Evolutionary conservation across 768 basidiomycete species (phyloP).

Genomic region (Boletus rubescentipes): DNA sequence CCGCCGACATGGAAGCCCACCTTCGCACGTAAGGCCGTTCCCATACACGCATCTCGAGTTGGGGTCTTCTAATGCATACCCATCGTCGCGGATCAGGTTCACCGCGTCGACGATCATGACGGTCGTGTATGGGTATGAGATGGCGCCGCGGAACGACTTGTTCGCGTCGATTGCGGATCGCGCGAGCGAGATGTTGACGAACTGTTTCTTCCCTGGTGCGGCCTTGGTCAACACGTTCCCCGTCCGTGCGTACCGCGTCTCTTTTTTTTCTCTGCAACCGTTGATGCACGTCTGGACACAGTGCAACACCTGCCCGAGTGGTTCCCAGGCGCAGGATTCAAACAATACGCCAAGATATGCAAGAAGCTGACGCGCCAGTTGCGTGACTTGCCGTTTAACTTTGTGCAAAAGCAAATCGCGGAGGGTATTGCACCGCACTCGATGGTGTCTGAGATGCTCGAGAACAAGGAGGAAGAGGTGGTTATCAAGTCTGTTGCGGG

Average conservation of each 20-base stretch:
- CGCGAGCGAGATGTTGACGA: constrained; percentile 30
- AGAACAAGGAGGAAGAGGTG: constrained; percentile 26
- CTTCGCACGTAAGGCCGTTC: constrained; percentile 14
- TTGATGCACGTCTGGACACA: background rate
- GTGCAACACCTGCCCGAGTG: constrained; percentile 31
- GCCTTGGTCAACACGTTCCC: constrained; percentile 33
- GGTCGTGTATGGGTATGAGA: constrained; percentile 36
- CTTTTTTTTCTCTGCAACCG: no score
- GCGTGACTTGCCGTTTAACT: constrained; percentile 17
- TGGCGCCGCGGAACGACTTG: constrained; percentile 29
- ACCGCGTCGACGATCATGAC: constrained; percentile 33
- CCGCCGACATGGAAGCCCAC: constrained; percentile 29
- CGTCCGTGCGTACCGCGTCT: constrained; percentile 14
- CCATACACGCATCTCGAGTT: background rate
- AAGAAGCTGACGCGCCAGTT: constrained; percentile 18
- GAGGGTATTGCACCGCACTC: constrained; percentile 18
- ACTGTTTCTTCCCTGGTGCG: constrained; percentile 31
- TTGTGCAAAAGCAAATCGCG: constrained; percentile 20
- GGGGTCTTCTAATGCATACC: background rate
- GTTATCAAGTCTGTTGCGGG: constrained; percentile 32
- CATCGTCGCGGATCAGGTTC: constrained; percentile 17
- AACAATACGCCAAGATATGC: constrained; percentile 17
- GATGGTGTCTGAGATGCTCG: constrained; percentile 24
- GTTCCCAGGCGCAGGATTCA: constrained; percentile 33
- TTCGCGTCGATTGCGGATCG: constrained; percentile 33